Percentiles rank a stretch among this genome's conserved stretches.
phyloP scores from a whole-genome alignment of 1,284 basidiomycete genomes.

The Laetiporus sulphureus region DNA sequence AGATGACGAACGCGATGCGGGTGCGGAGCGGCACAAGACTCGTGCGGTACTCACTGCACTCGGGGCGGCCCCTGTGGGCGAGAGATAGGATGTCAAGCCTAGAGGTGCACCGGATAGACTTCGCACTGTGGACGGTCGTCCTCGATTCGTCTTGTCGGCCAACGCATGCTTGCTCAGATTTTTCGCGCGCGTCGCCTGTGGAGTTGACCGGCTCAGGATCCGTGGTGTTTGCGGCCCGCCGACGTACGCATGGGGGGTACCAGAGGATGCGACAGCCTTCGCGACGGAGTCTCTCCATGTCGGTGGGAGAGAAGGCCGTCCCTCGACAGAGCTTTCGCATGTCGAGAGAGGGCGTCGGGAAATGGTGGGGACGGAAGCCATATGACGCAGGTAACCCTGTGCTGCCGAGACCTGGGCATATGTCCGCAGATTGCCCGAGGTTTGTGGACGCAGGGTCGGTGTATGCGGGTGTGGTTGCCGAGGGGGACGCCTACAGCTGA shows the following conservation, averaged over 20 bases:
- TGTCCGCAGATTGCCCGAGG: constrained; percentile 23
- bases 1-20: constrained; percentile 35
- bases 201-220: constrained; percentile 14
- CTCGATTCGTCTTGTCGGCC: constrained; percentile 13
- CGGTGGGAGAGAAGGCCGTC: constrained; percentile 40
- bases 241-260: constrained; percentile 34
- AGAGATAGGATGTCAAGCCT: constrained; percentile 19
- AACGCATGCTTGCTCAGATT: constrained; percentile 14
- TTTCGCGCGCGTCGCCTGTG: constrained; percentile 9
- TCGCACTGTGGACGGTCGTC: constrained; percentile 6
- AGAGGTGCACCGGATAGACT: constrained; percentile 16
- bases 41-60: constrained; percentile 44
- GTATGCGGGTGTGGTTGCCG: constrained; percentile 20
- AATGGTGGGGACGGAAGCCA: constrained; percentile 57
- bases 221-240: constrained; percentile 31
- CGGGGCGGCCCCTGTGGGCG: constrained; percentile 20
- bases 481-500: constrained; percentile 12
- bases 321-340: constrained; percentile 14
- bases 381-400: constrained; percentile 59
- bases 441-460: constrained; percentile 22
- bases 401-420: constrained; percentile 40
- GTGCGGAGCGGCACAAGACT: constrained; percentile 61
- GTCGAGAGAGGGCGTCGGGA: constrained; percentile 16
- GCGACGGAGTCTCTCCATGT: constrained; percentile 62
- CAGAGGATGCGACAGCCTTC: constrained; percentile 44